Evolutionary conservation across 1,284 basidiomycete genomes (phyloP).

Genomic region (Xerocomus nothofagi): DNA sequence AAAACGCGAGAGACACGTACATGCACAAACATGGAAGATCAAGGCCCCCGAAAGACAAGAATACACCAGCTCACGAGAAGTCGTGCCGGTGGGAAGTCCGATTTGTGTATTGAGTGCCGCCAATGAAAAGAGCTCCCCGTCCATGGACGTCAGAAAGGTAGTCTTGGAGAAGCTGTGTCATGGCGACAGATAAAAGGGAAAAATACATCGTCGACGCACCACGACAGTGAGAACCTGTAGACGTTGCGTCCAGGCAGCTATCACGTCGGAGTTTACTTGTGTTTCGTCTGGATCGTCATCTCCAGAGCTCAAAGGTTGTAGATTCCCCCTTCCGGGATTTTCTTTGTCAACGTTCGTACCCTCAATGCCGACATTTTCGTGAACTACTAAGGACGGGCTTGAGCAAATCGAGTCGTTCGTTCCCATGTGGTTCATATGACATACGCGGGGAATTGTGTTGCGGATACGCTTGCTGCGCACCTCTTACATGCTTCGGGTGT

Average conservation of each 20-base stretch:
- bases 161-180: constrained; percentile 22
- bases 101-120: constrained; percentile 24
- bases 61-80: constrained; percentile 29
- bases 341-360: constrained; percentile 3
- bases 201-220: constrained; percentile 18
- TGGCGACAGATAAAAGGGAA: neutral
- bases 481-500: neutral
- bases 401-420: neutral
- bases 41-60: constrained; percentile 31
- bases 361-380: constrained; percentile 1
- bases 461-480: constrained; percentile 3
- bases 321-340: neutral
- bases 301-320: neutral
- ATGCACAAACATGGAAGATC: constrained; percentile 32
- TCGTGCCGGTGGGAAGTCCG: constrained; percentile 4
- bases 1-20: constrained; percentile 15
- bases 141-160: constrained; percentile 30
- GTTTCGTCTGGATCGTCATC: constrained; percentile 17
- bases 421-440: constrained; percentile 2
- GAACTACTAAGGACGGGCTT: constrained; percentile 2
- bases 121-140: constrained; percentile 33
- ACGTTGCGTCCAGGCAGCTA: constrained; percentile 27
- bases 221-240: constrained; percentile 33
- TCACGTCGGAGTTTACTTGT: constrained; percentile 17
- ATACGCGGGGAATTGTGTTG: constrained; percentile 14